Evolutionary conservation across 2,329 filamentous ascomycete genomes (phyloP).

Genomic region (Chaetomium sp.): DNA sequence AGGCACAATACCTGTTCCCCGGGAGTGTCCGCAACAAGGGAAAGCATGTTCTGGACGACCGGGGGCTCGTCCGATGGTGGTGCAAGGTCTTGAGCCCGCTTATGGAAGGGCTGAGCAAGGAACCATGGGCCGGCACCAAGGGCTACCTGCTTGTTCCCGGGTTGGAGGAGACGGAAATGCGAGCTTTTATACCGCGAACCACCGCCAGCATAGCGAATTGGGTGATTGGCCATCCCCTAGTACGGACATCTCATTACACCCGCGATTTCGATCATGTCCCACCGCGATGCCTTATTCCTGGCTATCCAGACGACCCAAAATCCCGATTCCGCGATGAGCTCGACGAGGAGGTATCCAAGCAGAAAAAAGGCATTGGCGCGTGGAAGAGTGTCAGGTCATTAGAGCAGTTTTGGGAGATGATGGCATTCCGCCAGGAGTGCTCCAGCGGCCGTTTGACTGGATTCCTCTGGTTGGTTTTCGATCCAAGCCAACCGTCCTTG

Average conservation of each 20-base stretch:
- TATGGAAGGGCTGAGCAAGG: constrained; percentile 51
- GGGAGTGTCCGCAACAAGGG: constrained; percentile 80
- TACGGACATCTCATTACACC: constrained; percentile 62
- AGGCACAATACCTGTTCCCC: constrained; percentile 93
- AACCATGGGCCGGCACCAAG: constrained; percentile 54
- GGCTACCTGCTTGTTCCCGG: constrained; percentile 88
- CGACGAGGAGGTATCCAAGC: constrained; percentile 74
- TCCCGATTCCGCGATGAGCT: constrained; percentile 85
- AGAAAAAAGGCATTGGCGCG: constrained; percentile 60
- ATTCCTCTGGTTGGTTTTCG: constrained; percentile 91
- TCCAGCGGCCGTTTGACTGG: constrained; percentile 90
- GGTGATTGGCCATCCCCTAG: constrained; percentile 73
- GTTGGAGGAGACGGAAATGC: constrained; percentile 77
- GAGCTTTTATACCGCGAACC: constrained; percentile 71
- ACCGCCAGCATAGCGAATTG: constrained; percentile 58
- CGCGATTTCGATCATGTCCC: constrained; percentile 64
- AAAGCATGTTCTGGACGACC: constrained; percentile 91
- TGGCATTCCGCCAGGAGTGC: constrained; percentile 95
- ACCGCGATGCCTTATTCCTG: constrained; percentile 81
- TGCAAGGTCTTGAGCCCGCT: constrained; percentile 82
- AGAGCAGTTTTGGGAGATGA: constrained; percentile 98
- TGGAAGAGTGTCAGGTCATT: constrained; percentile 85
- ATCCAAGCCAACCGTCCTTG: constrained; percentile 42
- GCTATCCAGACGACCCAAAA: constrained; percentile 95
- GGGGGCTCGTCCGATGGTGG: constrained; percentile 94